Base-by-base conservation (phyloP, 2,329 filamentous ascomycete species). In the Peltaster fructicola region DNA sequence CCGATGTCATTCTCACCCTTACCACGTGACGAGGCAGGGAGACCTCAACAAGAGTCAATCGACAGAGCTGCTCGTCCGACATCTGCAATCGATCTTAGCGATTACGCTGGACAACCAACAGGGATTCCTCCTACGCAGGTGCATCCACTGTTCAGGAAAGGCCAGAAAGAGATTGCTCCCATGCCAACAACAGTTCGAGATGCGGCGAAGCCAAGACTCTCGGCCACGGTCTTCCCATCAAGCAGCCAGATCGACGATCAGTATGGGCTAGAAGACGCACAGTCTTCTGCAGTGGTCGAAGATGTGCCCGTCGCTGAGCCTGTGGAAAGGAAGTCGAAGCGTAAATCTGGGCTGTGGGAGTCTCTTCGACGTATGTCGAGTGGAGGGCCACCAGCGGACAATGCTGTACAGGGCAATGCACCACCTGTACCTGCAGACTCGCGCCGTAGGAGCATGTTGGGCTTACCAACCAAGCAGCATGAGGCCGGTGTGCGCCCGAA, bases 1-100 rank as follows among this genome's bases (percentile, higher is more conserved):
- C 35, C 40, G 3, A 31, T 45, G 29, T 44, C 43, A 4, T 47
- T 42, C 22, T 29, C 38, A 29, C 35, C 34, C n/a, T 29, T 40
- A 13, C 29, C 33, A 16, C 25, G 34, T 14, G 39, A 43, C 24
- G 19, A 24, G 10, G 19, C 14, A 14, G 42, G 34, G 5, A 22
- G 31, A 6, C 35, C 22, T 13, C 19, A 33, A 8, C 30, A 29
- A 10, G 36, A 40, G 20, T 17, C 26, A 12, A 35, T 38, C 8
- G 25, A 29, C 7, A 37, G 33, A 5, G 21, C 17, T 6, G 13
- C 23, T 8, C 7, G 9, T 4, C 12, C 24, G 11, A 15, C 20
- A 11, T 12, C 24, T 8, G 31, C n/a, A n/a, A n/a, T 37, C 7
- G 39, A 42, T 24, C 16, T 40, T n/a, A 38, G 29, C 17, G 34